These are phyloP conservation scores for Backusella liffmaniae DNA, from an alignment of 192 early-diverging fungal genomes.

Conservation along the genomic window DNA sequence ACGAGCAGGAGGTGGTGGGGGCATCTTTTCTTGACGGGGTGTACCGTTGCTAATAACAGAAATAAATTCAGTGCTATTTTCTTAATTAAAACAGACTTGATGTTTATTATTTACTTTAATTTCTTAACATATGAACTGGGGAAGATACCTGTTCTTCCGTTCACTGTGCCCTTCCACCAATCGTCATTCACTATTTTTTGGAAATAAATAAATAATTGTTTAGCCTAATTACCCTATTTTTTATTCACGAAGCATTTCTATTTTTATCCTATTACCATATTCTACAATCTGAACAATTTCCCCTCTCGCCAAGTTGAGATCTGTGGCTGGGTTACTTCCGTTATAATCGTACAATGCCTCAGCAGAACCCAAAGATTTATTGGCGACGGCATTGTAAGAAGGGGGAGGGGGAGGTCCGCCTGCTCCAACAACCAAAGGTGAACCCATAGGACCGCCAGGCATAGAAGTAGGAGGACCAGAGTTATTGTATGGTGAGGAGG, in stretches of 20 bases:
- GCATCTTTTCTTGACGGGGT: neutral
- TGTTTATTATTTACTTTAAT: conserved; percentile 19
- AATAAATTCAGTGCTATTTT: neutral
- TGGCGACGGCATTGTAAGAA: neutral
- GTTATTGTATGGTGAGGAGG: neutral
- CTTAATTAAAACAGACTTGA: neutral
- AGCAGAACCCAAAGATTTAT: conserved; percentile 29
- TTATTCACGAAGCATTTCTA: neutral
- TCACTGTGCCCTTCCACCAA: conserved; percentile 37
- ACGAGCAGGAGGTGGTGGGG: neutral
- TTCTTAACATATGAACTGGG: conserved; percentile 30
- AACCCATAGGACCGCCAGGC: neutral
- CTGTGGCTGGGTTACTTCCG: conserved; percentile 49
- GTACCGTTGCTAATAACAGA: neutral
- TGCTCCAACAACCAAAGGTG: neutral
- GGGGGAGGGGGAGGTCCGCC: conserved; percentile 22
- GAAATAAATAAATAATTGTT: neutral
- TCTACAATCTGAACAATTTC: conserved; percentile 55
- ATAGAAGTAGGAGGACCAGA: neutral
- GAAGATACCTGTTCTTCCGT: conserved; percentile 32
- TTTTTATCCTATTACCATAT: conserved; percentile 24
- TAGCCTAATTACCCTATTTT: neutral
- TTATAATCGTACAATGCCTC: conserved; percentile 64
- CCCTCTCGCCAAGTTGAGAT: conserved; percentile 59
- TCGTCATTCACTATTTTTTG: conserved; percentile 33